phyloP scores from a whole-genome alignment of 305 asterid species.

The Coffea humblotiana region DNA sequence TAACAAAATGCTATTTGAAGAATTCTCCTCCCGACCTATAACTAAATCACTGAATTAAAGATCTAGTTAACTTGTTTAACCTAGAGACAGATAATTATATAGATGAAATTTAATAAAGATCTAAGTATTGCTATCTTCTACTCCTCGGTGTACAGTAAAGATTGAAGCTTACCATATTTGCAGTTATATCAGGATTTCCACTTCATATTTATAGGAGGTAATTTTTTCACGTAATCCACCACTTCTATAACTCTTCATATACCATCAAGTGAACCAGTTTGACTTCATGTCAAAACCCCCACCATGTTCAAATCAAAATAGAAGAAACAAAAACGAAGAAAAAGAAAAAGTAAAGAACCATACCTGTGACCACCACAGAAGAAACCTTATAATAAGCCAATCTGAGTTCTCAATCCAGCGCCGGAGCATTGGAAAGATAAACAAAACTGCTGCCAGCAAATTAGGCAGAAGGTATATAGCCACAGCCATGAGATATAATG shows the following conservation, averaged over 20 bases:
- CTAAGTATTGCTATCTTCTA: no score
- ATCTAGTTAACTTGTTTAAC: no score
- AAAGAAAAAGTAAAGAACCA: conserved; percentile 4
- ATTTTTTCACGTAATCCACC: neutral
- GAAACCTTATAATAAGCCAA: conserved; percentile 85
- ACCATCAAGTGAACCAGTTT: neutral
- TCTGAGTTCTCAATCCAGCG: conserved; percentile 98
- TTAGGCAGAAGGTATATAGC: conserved; percentile 83
- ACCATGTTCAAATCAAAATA: neutral
- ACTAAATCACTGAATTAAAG: no score
- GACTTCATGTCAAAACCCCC: neutral
- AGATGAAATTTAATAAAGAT: no score
- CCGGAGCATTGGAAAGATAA: conserved; percentile 91
- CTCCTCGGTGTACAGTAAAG: no score
- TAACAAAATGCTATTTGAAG: neutral
- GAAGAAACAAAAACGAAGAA: neutral
- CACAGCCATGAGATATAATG: conserved; percentile 78
- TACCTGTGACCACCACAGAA: conserved; percentile 99
- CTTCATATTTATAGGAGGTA: neutral
- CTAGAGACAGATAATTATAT: no score
- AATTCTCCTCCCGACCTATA: neutral
- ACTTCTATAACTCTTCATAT: neutral
- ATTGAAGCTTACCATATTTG: neutral
- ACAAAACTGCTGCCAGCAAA: conserved; percentile 63
- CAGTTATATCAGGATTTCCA: neutral